Evolutionary conservation across 2,329 filamentous ascomycete genomes (phyloP), one percentile per base, ranked within the genome.

Genomic region (Cladosporium halotolerans): DNA sequence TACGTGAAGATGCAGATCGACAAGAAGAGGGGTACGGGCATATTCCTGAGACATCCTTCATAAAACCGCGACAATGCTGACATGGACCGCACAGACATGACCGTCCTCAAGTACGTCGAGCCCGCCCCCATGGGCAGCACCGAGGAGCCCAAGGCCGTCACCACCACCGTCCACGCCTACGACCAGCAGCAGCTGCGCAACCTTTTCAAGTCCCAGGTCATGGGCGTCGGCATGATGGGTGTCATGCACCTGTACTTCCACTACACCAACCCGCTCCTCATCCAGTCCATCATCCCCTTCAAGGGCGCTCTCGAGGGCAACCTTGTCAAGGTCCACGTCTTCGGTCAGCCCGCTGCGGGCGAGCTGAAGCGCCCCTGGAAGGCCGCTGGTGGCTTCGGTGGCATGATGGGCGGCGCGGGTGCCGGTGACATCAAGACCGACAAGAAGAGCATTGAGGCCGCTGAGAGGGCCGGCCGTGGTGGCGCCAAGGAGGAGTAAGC

Each of bases 231-330:
- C 72, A 99, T 99, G 91, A 97, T 99, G 92, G 84, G 75, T 58
- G 88, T 96, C 68, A 97, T 99, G 92, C 93, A 99, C 78, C 62
- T 99, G 58, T 99, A 97, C 84, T 88, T 99, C 81, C 91, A 96
- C 74, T 99, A 97, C 85, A 97, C 91, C 77, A 99, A 97, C 84
- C 93, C 93, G 40, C 88, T 99, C 48, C 79, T 96, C 67, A 96
- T 99, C 77, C 93, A 99, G 83, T 95, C 88, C 72, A 96, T 99
- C 77, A 93, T 99, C 69, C 93, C 93, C 33, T 79, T 97, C 73
- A 99, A 99, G 85, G 82, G 87, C 70, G 92, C 90, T 43, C 82
- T 99, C 73, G 93, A 99, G 80, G 81, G 86, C 76, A 97, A 96
- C 80, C 79, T 96, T 65, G 82, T 93, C 79, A 96, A 97, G 83